These are phyloP conservation scores for Apiospora aurea DNA, from an alignment of 2,329 filamentous ascomycete genomes.

Conservation along the genomic window DNA sequence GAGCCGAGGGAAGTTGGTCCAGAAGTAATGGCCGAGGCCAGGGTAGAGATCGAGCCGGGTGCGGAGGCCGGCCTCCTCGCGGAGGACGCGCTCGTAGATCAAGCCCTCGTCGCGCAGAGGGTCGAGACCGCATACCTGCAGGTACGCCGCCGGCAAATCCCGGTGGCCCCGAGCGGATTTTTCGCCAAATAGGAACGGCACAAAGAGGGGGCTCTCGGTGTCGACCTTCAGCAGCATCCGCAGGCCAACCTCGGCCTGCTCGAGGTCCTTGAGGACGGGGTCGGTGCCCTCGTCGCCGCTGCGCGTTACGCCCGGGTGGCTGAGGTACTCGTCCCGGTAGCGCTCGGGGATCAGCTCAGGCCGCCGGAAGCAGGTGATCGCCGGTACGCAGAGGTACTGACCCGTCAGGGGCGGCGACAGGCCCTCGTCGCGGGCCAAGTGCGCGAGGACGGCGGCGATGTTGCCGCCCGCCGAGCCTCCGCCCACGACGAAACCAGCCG, in stretches of 20 bases:
- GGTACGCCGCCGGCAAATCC: constrained; percentile 53
- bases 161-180: constrained; percentile 34
- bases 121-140: constrained; percentile 59
- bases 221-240: constrained; percentile 25
- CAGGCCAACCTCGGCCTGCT: constrained; percentile 24
- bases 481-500: constrained; percentile 22
- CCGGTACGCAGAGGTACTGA: constrained; percentile 51
- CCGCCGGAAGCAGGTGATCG: constrained; percentile 37
- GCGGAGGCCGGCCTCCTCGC: constrained; percentile 48
- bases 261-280: constrained; percentile 31
- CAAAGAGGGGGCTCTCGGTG: constrained; percentile 31
- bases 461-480: constrained; percentile 52
- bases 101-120: constrained; percentile 59
- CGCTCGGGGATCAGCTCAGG: constrained; percentile 33
- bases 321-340: constrained; percentile 38
- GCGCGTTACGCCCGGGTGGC: constrained; percentile 36
- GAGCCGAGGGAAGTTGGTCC: constrained; percentile 38
- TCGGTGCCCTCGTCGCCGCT: constrained; percentile 27
- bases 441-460: constrained; percentile 46
- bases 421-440: constrained; percentile 49
- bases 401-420: constrained; percentile 54
- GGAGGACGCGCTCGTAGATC: constrained; percentile 57
- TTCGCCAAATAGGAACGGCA: constrained; percentile 34
- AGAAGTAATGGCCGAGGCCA: constrained; percentile 39
- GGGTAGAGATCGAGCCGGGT: constrained; percentile 49